These are phyloP conservation scores for Phialophora expanda DNA, from an alignment of 2,329 filamentous ascomycete species.

Conservation along the genomic window DNA sequence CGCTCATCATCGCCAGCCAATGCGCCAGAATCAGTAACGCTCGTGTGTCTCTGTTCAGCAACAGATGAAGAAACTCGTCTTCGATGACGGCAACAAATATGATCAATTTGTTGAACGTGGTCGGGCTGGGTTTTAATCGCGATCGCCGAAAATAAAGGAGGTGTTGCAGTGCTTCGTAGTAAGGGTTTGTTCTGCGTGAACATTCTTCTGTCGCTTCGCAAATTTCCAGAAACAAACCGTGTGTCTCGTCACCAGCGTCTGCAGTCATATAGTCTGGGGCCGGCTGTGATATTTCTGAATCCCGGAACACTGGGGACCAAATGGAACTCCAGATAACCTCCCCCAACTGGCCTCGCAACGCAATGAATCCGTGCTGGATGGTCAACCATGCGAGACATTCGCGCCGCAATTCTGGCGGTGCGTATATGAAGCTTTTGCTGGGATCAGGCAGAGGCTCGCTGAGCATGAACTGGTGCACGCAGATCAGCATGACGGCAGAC, in stretches of 20 bases:
- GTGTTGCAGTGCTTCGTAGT: slow-evolving; percentile 22
- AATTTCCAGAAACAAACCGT: slow-evolving; percentile 24
- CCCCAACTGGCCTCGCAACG: slow-evolving; percentile 12
- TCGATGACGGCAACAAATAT: slow-evolving; percentile 24
- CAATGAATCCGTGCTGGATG: slow-evolving; percentile 22
- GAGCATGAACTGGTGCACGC: slow-evolving; percentile 44
- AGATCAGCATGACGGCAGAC: slow-evolving; percentile 47
- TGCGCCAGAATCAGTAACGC: slow-evolving; percentile 32
- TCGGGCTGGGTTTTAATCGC: slow-evolving; percentile 18
- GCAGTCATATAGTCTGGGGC: neutral
- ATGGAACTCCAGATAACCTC: slow-evolving; percentile 19
- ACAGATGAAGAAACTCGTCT: slow-evolving; percentile 16
- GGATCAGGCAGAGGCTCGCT: slow-evolving; percentile 9
- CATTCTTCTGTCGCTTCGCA: slow-evolving; percentile 16
- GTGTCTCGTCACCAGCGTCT: slow-evolving; percentile 13
- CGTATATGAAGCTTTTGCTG: slow-evolving; percentile 25
- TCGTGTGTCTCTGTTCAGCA: slow-evolving; percentile 23
- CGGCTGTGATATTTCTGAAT: slow-evolving; percentile 14
- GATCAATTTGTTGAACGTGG: slow-evolving; percentile 30
- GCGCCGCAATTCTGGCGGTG: slow-evolving; percentile 8
- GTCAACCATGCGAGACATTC: slow-evolving; percentile 23
- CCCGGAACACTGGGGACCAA: slow-evolving; percentile 26
- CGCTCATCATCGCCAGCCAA: slow-evolving; percentile 30
- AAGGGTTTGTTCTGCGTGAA: slow-evolving; percentile 22
- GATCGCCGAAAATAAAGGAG: slow-evolving; percentile 24